Base-by-base conservation (phyloP, 2,329 filamentous ascomycete species). In the Verticillium nubilum region DNA sequence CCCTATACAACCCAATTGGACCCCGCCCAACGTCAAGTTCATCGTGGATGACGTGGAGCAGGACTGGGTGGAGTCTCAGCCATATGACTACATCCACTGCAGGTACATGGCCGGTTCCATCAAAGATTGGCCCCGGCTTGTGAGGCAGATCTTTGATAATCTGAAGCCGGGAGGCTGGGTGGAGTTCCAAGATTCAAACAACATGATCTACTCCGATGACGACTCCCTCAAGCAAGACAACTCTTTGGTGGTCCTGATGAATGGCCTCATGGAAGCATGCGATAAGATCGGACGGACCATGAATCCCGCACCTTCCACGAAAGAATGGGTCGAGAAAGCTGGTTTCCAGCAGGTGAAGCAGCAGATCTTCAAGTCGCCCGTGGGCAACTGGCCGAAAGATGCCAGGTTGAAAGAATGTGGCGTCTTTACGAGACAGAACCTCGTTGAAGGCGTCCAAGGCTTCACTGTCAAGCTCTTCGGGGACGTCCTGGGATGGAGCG, bases 21-120 rank as follows among this genome's bases (percentile, higher is more conserved):
- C 91, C 0, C 89, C 89, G 0, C 81, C 83, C n/a, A 93, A 92
- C 62, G 86, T 92, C 13, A 83, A 85, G 61, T 93, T 92, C 64
- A 84, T 85, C 61, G 82, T 93, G 50, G 88, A 91, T 67, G 88
- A 92, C 66, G 79, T 80, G 70, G 75, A 67, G 25, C 68, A 69
- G 56, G 62, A 35, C 9, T 58, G 37, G 52, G 23, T 61, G 7
- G 54, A 61, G 25, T 17, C 59, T 4, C 52, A 61, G 1, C 28
- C 35, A 10, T 61, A 53, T 7, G 57, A 61, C 28, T 58, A 55
- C 23, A 56, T 60, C n/a, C 56, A 61, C 26, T 63, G 70, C 2
- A 69, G 71, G 0, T 68, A 67, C 28, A 52, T 74, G 7, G 64
- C 68, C 2, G 71, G 69, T 0, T 60, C 63, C 0, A 69, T 75